These are phyloP conservation scores for Agaricus sinodeliciosus DNA, from an alignment of 768 basidiomycete genomes.

Conservation along the genomic window DNA sequence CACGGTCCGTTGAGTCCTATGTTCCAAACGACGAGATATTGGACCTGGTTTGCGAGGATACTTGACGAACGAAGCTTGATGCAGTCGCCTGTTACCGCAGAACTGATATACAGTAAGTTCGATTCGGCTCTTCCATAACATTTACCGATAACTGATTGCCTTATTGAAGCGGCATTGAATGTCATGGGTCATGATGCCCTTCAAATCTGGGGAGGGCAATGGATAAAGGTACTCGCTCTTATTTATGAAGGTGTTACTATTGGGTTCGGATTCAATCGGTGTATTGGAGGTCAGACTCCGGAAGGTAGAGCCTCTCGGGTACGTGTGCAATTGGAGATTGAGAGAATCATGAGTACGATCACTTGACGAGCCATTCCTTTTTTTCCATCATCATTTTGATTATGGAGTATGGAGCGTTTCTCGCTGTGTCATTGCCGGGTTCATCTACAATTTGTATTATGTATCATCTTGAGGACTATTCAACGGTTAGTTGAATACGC, in stretches of 20 bases:
- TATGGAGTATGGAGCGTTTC: too few species aligned
- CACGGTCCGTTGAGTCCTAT: constrained; percentile 38
- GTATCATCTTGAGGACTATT: too few species aligned
- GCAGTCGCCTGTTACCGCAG: constrained; percentile 52
- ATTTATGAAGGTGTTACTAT: constrained; percentile 57
- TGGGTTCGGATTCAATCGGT: constrained; percentile 23
- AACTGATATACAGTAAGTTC: constrained; percentile 60
- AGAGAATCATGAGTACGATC: constrained; percentile 10
- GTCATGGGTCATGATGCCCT: constrained; percentile 59
- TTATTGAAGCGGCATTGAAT: constrained; percentile 54
- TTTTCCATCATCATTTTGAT: too few species aligned
- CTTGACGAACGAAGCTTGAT: constrained; percentile 45
- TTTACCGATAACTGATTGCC: constrained; percentile 5
- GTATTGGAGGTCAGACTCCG: constrained; percentile 11
- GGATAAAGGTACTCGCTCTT: constrained; percentile 63
- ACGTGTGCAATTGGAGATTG: constrained; percentile 13
- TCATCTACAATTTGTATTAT: too few species aligned
- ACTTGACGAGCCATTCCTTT: too few species aligned
- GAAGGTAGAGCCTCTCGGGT: constrained; percentile 13
- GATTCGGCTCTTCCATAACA: constrained; percentile 4
- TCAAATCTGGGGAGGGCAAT: constrained; percentile 70
- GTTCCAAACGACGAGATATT: constrained; percentile 60
- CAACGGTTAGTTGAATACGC: too few species aligned
- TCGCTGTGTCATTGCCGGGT: too few species aligned
- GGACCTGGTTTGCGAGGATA: constrained; percentile 69